Conservation (phyloP, 495 filamentous ascomycete genomes). For the Bacidia rubella region DNA sequence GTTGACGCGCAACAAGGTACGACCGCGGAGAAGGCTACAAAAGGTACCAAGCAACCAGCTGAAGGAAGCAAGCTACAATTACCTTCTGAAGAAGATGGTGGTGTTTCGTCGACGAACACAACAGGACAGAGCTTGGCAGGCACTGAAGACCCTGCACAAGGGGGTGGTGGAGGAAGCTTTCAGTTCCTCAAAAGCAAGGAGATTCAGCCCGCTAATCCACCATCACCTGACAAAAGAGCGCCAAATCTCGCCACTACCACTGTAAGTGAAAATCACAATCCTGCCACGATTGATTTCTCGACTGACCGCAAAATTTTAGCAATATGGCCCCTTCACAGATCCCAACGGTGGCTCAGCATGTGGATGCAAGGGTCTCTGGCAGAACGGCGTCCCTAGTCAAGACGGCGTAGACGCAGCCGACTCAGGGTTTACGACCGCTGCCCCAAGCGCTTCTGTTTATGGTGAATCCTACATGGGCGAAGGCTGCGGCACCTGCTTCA, state of each 20-base stretch:
- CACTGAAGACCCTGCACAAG: background rate
- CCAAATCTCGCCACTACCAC: constrained; percentile 2
- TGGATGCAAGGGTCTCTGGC: constrained; percentile 1
- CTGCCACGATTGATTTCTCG: background rate
- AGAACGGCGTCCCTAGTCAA: background rate
- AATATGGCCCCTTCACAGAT: background rate
- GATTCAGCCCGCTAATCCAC: background rate
- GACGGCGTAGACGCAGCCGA: background rate
- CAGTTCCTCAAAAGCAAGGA: background rate
- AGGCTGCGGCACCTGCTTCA: constrained; percentile 2
- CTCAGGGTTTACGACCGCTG: background rate
- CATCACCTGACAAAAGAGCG: background rate
- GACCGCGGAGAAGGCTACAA: too few relatives aligned
- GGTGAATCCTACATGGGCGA: background rate
- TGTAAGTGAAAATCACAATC: background rate
- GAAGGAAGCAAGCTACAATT: too few relatives aligned
- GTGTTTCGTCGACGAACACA: background rate
- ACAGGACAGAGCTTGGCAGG: background rate
- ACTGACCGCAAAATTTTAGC: background rate
- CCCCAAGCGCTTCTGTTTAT: background rate
- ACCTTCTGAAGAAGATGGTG: background rate
- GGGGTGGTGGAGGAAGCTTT: background rate
- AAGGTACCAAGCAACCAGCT: too few relatives aligned
- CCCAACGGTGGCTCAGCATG: background rate
- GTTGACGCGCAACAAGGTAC: too few relatives aligned